Evolutionary conservation across 2,329 filamentous ascomycete genomes (phyloP), one percentile per base, ranked within the genome.

Genomic region (Talaromyces sp.): DNA sequence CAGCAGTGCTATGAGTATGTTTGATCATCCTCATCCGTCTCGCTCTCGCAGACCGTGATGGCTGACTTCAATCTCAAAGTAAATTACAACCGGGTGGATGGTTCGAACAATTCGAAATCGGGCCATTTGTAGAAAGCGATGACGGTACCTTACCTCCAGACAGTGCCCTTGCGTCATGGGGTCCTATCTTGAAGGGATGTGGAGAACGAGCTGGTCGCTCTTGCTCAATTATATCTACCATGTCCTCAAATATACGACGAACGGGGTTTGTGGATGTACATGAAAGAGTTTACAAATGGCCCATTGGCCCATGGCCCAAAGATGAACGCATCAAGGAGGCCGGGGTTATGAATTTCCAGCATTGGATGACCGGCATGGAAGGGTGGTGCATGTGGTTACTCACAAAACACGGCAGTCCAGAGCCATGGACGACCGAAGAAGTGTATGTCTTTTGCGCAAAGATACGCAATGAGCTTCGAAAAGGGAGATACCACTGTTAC

Each of bases 281-380:
- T 8, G 64, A 69, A 19, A 58, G 69, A 13, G 40, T 65, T 3
- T 64, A 61, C 48, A 65, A 67, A 49, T 62, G 67, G 30, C 66
- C 67, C 2, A 63, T 73, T 30, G 70, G 69, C 1, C 49, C 61
- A 5, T 72, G 69, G 70, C 61, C 65, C 1, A 64, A 58, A 41
- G 65, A 72, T 45, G 51, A 56, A 14, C 54, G 52, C 11, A 57
- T 66, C 36, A 69, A 71, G 33, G 60, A 69, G 47, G 64, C 84
- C 1, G 82, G 81, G 4, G 47, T 57, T 4, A 75, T 60, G 33
- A 59, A 63, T 32, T 49, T 52, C 35, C 57, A 58, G 22, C 64
- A 67, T 22, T 68, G 66, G 66, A 58, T 61, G 40, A 54, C 60
- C 27, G 66, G 65, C 10, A 57, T 69, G 47, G 66, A 69, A 37